Evolutionary conservation across 2,329 filamentous ascomycete species (phyloP).

Genomic region (Ophiostoma himal-ulmi): DNA sequence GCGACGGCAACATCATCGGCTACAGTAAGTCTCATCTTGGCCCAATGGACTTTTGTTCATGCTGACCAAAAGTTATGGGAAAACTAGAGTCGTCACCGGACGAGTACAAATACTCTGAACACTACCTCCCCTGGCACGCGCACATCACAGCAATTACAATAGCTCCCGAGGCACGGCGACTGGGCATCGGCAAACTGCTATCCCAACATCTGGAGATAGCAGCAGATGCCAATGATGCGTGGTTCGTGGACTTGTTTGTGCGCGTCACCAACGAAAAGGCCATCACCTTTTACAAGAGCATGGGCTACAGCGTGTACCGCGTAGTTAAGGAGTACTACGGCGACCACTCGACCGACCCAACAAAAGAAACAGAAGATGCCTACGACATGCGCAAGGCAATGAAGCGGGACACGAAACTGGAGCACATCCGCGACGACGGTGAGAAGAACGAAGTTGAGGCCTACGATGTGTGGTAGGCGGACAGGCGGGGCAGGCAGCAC

Average conservation of each 20-base stretch:
- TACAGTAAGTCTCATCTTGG: conserved; percentile 62
- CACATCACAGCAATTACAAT: conserved; percentile 96
- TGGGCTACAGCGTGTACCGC: conserved; percentile 89
- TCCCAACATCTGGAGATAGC: conserved; percentile 75
- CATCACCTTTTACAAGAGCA: conserved; percentile 78
- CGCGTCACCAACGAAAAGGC: conserved; percentile 81
- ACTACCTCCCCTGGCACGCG: conserved; percentile 98
- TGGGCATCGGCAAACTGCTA: conserved; percentile 80
- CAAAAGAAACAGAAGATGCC: conserved; percentile 69
- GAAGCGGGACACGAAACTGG: conserved; percentile 67
- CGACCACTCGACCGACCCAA: conserved; percentile 65
- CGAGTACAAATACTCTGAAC: conserved; percentile 66
- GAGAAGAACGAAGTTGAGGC: conserved; percentile 72
- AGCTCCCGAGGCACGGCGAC: conserved; percentile 73
- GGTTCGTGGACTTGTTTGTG: conserved; percentile 96
- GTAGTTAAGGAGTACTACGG: conserved; percentile 90
- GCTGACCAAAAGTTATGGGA: conserved; percentile 69
- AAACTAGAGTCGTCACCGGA: conserved; percentile 86
- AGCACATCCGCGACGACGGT: conserved; percentile 75
- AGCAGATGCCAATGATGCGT: conserved; percentile 75
- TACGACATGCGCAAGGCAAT: conserved; percentile 95
- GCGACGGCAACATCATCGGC: conserved; percentile 80
- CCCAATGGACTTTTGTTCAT: neutral
- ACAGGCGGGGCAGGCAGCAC: neutral
- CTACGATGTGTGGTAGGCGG: conserved; percentile 72